Base-by-base conservation (phyloP, 495 filamentous ascomycete genomes). In the Neurospora sp. region DNA sequence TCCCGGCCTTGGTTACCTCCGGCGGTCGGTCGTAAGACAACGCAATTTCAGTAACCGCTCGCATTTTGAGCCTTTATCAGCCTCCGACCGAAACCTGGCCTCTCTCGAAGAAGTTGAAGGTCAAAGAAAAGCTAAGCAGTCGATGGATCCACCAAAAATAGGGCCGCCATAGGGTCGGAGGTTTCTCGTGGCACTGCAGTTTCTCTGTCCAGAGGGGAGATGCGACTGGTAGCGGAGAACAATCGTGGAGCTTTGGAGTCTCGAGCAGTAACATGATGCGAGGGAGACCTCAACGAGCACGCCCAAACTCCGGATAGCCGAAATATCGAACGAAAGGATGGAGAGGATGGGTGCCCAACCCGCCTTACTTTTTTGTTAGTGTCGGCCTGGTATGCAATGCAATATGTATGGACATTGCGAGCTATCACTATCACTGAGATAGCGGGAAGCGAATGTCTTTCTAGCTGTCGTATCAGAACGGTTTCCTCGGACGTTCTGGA, bases 11-110 rank as follows among this genome's bases (percentile, higher is more conserved):
- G 69, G 71, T 45, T 39, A 70, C 71, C 77, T 70, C 21, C 72
- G 48, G 72, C 70, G 39, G 75, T 70, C 73, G 40, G n/a, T 71
- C 37, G 70, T 75, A 72, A 76, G 69, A 80, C 76, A 75, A 11
- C 31, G 74, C 74, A 81, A 81, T 80, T 73, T 78, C 78, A 80
- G 76, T 77, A 80, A 72, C 73, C 78, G 79, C 79, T 80, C 74
- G 71, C 71, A 73, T 75, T 31, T 45, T 21, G 39, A 71, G 43
- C 28, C 28, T 34, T 19, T 24, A 31, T 31, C 54, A 34, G 24
- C 34, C 6, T 19, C 24, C 15, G 54, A 66, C 7, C 13, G 54
- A 62, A 34, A 31, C 54, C 28, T 42, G 48, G 69, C 70, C 69
- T 62, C 39, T 37, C 31, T 70, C 69, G 54, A 71, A 13, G 45